Evolutionary conservation across 139 green algal species (phyloP), one percentile per base, ranked within the genome.

Genomic region (Desmodesmus armatus): DNA sequence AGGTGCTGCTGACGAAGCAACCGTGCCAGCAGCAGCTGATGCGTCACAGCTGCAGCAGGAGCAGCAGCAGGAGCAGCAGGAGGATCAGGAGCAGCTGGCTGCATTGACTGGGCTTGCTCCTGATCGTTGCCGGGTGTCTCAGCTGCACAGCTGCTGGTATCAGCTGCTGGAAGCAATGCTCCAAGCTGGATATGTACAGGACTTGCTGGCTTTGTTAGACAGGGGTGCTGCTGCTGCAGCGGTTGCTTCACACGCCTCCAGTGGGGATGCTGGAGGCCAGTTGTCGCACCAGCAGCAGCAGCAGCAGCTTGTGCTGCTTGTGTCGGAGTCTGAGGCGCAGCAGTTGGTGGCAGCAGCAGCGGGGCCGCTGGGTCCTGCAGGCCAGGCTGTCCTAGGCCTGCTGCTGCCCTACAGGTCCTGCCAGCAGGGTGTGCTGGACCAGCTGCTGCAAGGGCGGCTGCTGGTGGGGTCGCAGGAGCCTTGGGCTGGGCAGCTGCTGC

Each of bases 131-230:
- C 21, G 41, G 15, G 6, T 82, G 55, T 82, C 76, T 25, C 55
- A 39, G 33, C 76, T 82, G 27, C 76, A 82, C 76, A 9, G 23
- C 13, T 82, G 76, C 55, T 82, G 76, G 76, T 3, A 17, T 5
- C 55, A 55, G 76, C 76, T 82, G 76, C 76, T 82, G 37, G 21
- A 29, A 19, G 17, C 5, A 23, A 82, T 82, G 76, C 23, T 82
- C 55, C 3, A 11, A 15, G 25, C 53, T 17, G 76, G 76, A 0
- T 35, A 72, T 7, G 13, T 40, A 0, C 27, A 65, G 25, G 76
- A 2, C 15, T 53, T 40, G 15, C 19, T 73, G 5, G 37, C 76
- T 29, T 37, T 72, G 25, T 44, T 82, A 3, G 76, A 82, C 29
- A 23, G 25, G 23, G 76, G 71, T 2, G 55, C 76, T 19, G 76